Evolutionary conservation across 2,329 filamentous ascomycete genomes (phyloP).

Genomic region (Myotisia sp.): DNA sequence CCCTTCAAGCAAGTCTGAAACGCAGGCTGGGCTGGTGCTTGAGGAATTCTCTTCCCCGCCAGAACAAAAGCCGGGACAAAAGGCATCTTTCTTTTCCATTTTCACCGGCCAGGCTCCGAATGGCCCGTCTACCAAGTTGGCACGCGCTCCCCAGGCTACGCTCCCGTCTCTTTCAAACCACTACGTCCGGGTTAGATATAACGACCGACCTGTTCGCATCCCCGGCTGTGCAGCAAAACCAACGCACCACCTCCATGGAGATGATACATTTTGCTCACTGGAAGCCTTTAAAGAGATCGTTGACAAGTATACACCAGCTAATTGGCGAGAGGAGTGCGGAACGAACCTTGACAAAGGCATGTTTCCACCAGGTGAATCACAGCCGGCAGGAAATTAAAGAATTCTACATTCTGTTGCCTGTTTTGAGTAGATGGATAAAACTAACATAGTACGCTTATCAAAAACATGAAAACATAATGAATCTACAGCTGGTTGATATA

Average conservation of each 20-base stretch:
- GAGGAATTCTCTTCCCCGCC: slow-evolving; percentile 16
- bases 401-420: too few relatives aligned
- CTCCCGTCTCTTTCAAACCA: slow-evolving; percentile 39
- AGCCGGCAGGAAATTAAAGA: slow-evolving; percentile 25
- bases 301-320: slow-evolving; percentile 70
- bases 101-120: slow-evolving; percentile 16
- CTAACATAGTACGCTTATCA: too few relatives aligned
- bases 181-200: slow-evolving; percentile 83
- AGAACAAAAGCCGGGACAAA: slow-evolving; percentile 11
- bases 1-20: slow-evolving; percentile 1
- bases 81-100: slow-evolving; percentile 21
- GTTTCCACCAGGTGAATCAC: slow-evolving; percentile 32
- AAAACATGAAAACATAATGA: too few relatives aligned
- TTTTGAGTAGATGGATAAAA: too few relatives aligned
- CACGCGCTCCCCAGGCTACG: slow-evolving; percentile 21
- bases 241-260: slow-evolving; percentile 73
- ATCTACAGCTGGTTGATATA: too few relatives aligned
- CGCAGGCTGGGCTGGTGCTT: slow-evolving; percentile 13
- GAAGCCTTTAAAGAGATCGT: slow-evolving; percentile 85
- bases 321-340: slow-evolving; percentile 57
- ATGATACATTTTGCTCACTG: slow-evolving; percentile 82
- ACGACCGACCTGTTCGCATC: slow-evolving; percentile 66
- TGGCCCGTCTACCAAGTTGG: slow-evolving; percentile 18
- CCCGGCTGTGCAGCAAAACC: slow-evolving; percentile 58
- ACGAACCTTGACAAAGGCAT: slow-evolving; percentile 42